Conservation (phyloP, 2,329 filamentous ascomycete species). For the Metarhizium guizhouense region DNA sequence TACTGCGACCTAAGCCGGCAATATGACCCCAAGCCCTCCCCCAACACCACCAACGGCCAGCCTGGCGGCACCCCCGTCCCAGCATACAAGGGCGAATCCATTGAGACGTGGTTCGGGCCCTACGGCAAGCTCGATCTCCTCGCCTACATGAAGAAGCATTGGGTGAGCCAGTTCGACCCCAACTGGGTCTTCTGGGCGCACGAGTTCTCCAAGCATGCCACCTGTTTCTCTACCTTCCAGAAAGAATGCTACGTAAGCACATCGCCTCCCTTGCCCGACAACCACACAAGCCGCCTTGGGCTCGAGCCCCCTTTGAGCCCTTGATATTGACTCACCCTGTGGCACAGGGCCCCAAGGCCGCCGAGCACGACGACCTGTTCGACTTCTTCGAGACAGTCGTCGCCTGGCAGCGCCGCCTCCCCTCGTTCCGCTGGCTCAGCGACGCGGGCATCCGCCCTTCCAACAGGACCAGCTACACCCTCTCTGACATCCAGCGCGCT, state of each 20-base stretch:
- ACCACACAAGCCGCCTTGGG: too few relatives aligned
- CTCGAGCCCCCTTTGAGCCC: too few relatives aligned
- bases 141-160: constrained; percentile 56
- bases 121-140: constrained; percentile 53
- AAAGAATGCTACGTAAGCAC: constrained; percentile 45
- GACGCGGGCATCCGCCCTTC: constrained; percentile 44
- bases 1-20: constrained; percentile 59
- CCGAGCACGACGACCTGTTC: constrained; percentile 47
- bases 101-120: constrained; percentile 48
- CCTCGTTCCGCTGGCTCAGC: constrained; percentile 53
- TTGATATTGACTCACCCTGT: neutral
- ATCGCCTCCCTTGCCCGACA: too few relatives aligned
- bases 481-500: constrained; percentile 41
- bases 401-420: constrained; percentile 46
- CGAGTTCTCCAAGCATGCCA: constrained; percentile 60
- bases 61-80: constrained; percentile 43
- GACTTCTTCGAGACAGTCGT: constrained; percentile 56
- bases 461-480: constrained; percentile 48
- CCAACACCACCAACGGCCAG: constrained; percentile 54
- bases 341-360: constrained; percentile 39
- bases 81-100: constrained; percentile 47
- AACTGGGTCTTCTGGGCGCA: constrained; percentile 57
- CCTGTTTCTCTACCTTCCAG: constrained; percentile 59
- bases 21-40: constrained; percentile 51
- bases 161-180: constrained; percentile 47